These are phyloP conservation scores for Fusarium sp. DNA, from an alignment of 2,329 filamentous ascomycete genomes.

Conservation along the genomic window DNA sequence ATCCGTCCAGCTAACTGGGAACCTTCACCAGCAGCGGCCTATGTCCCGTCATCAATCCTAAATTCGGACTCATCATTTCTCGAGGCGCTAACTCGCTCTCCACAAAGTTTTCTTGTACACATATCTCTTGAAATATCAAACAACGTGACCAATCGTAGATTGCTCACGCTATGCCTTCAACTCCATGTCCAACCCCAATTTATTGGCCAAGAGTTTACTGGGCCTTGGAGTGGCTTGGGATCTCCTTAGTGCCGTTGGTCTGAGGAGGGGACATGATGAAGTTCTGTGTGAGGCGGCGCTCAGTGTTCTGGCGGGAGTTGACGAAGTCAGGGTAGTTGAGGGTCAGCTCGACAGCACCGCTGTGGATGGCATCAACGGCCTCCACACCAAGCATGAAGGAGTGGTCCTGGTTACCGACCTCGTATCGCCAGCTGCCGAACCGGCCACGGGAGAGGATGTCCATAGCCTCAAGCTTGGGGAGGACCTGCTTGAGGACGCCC, in stretches of 20 bases:
- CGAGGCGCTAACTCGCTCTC: slow-evolving; percentile 35
- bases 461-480: slow-evolving; percentile 90
- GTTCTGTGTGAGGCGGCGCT: slow-evolving; percentile 59
- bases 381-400: slow-evolving; percentile 98
- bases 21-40: slow-evolving; percentile 37
- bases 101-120: slow-evolving; percentile 43
- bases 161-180: slow-evolving; percentile 20
- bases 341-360: slow-evolving; percentile 89
- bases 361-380: slow-evolving; percentile 90
- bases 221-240: slow-evolving; percentile 56
- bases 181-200: slow-evolving; percentile 38
- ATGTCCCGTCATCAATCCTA: slow-evolving; percentile 46
- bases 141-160: slow-evolving; percentile 38
- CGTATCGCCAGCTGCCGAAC: slow-evolving; percentile 98
- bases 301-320: slow-evolving; percentile 77
- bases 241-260: slow-evolving; percentile 52
- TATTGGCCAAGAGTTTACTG: slow-evolving; percentile 46
- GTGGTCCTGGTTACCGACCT: slow-evolving; percentile 97
- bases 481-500: slow-evolving; percentile 89
- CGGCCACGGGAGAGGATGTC: slow-evolving; percentile 96
- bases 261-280: slow-evolving; percentile 56
- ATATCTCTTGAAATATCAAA: slow-evolving; percentile 44
- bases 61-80: slow-evolving; percentile 41
- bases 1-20: slow-evolving; percentile 40
- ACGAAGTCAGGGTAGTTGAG: slow-evolving; percentile 98